Base-by-base conservation (phyloP, 2,329 filamentous ascomycete genomes). In the Cyphellophora europaea region DNA sequence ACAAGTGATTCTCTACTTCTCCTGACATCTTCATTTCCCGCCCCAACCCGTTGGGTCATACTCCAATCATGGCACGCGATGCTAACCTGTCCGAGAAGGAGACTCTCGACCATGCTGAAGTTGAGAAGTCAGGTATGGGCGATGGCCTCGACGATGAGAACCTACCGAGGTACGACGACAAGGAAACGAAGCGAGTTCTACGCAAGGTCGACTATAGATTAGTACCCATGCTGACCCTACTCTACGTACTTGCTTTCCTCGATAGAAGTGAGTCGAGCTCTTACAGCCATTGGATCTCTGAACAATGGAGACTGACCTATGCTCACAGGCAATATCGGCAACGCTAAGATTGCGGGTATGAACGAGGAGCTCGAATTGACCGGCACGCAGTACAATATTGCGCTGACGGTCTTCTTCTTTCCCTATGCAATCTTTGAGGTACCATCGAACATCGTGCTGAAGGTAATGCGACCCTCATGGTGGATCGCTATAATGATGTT, bases 371-470 rank as follows among this genome's bases (percentile, higher is more conserved):
- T 67, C 27, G 37, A 54, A 27, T 62, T 68, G 62, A 52, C 49
- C 4, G 4, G 55, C 58, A 30, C 54, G 63, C 23, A 66, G 59
- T 46, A 43, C 35, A 38, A 39, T 27, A 45, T 45, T 39, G 46
- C 46, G 12, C 30, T 45, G n/a, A 38, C 42, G 30, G 29, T 48
- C 51, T 88, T 88, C 63, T 89, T 87, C 57, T 71, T 88, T 2
- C 82, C 83, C 1, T 32, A 36, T 33, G 30, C 12, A 4, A 19
- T 33, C 6, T 74, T 72, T 51, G 76, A 81, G 48, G 55, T 81
- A 6, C 77, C 77, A 2, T 74, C 71, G 43, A 81, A 81, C 46
- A 58, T 81, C 1, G 61, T 80, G 5, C 57, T 81, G 32, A 80
- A 79, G 49, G 28, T 40, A 3, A 31, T 40, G 18, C 27, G 35